Evolutionary conservation across 345 rosid species (phyloP), one percentile per base, ranked within the genome.

Genomic region (Hibiscus trionum): DNA sequence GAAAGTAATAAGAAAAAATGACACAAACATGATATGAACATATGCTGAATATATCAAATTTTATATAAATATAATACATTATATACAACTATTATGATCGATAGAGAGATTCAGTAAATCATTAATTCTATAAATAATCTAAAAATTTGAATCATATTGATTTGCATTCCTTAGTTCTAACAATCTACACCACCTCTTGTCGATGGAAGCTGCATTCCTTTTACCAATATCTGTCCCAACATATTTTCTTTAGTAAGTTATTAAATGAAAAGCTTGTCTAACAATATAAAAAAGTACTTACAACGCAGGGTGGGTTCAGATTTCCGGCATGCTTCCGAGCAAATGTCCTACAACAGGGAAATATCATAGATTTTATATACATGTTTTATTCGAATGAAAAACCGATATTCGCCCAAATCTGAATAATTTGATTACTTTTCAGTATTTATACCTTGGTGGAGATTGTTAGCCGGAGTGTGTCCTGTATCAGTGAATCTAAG

Each of bases 131-230:
- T 11, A 4, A 12, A 65, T 21, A 66, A 66, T 55, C 62, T 52
- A 52, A n/a, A 55, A 11, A 17, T 24, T 66, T 64, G 14, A 11
- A 50, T 69, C 61, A n/a, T 55, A 35, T 4, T 11, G 19, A 39
- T 19, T 42, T 67, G 67, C 15, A 31, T 83, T 86, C 84, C 83
- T 93, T 9, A 93, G 84, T 86, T 93, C 88, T 82, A 93, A 71
- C 49, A 93, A 90, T 75, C 80, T 84, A 47, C 81, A 78, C 98
- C 98, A 93, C 76, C 96, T 88, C 77, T 82, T 86, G 31, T 88
- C 87, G 57, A 89, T 63, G 17, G 91, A 88, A 49, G 88, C 92
- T 66, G 80, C 60, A 58, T 84, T 83, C 62, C 72, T 77, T 68
- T 76, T 74, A 10, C 88, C 90, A 71, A 84, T 66, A 80, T 78